A percentile compares a stretch with the other conserved stretches of the same genome.
These are phyloP conservation scores for Crithidia thermophila DNA, from an alignment of 208 protist genomes.

Conservation along the genomic window DNA sequence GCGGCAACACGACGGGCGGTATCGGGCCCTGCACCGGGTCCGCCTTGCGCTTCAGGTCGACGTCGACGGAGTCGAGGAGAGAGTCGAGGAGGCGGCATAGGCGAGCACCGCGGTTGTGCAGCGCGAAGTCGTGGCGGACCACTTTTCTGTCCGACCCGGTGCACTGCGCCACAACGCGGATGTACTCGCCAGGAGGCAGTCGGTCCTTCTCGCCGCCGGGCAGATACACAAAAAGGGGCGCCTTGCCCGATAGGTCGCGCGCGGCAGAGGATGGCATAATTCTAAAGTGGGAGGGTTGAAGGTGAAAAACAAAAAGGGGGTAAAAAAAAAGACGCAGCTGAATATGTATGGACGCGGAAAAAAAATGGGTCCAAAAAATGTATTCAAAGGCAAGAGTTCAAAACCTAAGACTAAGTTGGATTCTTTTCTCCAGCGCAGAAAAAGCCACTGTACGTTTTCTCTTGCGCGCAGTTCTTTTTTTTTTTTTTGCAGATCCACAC, in stretches of 20 bases:
- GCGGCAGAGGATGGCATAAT: conserved; percentile 16
- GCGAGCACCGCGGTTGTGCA: conserved; percentile 76
- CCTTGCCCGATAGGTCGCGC: conserved; percentile 39
- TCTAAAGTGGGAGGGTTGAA: neutral
- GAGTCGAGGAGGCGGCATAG: conserved; percentile 79
- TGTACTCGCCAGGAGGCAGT: conserved; percentile 63
- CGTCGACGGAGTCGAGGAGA: conserved; percentile 65
- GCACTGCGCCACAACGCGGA: conserved; percentile 63
- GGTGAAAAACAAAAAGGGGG: conserved; percentile 1
- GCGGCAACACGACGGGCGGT: conserved; percentile 70
- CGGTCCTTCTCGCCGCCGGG: conserved; percentile 32
- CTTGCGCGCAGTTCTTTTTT: too few species aligned
- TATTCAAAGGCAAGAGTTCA: neutral
- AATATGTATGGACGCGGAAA: neutral
- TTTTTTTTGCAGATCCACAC: too few species aligned
- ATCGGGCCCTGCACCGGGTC: conserved; percentile 41
- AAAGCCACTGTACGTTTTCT: too few species aligned
- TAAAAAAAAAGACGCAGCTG: conserved; percentile 6
- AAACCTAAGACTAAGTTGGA: too few species aligned
- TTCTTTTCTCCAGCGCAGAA: too few species aligned
- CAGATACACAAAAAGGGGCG: conserved; percentile 38
- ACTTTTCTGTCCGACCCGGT: conserved; percentile 26
- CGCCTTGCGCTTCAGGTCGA: conserved; percentile 38
- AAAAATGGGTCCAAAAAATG: neutral
- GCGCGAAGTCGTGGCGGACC: conserved; percentile 63